These are phyloP conservation scores for Saccharomyces hybrid DNA, from an alignment of 1,139 yeast genomes.

Conservation along the genomic window DNA sequence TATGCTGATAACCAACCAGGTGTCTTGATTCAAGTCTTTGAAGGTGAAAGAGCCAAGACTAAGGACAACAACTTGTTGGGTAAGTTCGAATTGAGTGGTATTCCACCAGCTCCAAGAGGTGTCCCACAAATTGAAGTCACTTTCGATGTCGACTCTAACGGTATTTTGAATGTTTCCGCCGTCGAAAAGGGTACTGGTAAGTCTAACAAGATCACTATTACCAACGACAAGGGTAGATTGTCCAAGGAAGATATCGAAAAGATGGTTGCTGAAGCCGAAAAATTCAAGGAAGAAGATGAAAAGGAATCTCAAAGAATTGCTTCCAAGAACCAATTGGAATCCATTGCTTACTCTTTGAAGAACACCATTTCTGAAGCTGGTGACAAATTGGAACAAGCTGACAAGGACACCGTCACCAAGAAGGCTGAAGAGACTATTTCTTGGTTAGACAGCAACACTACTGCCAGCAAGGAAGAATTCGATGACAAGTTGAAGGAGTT, in stretches of 20 bases:
- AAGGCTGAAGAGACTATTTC: slow-evolving; percentile 72
- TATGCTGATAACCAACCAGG: slow-evolving; percentile 96
- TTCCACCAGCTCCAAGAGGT: slow-evolving; percentile 97
- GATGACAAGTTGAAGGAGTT: slow-evolving; percentile 58
- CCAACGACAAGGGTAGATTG: slow-evolving; percentile 89
- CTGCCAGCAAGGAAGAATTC: slow-evolving; percentile 80
- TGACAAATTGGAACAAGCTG: slow-evolving; percentile 68
- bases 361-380: slow-evolving; percentile 57
- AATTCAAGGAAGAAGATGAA: slow-evolving; percentile 72
- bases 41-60: slow-evolving; percentile 94
- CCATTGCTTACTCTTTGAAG: slow-evolving; percentile 73
- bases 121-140: slow-evolving; percentile 96
- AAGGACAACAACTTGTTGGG: slow-evolving; percentile 92
- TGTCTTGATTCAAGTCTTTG: slow-evolving; percentile 88
- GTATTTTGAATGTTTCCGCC: slow-evolving; percentile 90
- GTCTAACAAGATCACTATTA: slow-evolving; percentile 66
- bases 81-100: slow-evolving; percentile 87
- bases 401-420: slow-evolving; percentile 79
- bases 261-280: slow-evolving; percentile 85
- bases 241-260: slow-evolving; percentile 87
- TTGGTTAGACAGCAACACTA: slow-evolving; percentile 78
- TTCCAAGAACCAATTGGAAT: slow-evolving; percentile 77
- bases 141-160: slow-evolving; percentile 91
- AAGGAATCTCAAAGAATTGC: slow-evolving; percentile 67
- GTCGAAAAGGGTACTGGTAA: slow-evolving; percentile 88